Evolutionary conservation across 148 eudicot genomes (phyloP).

Genomic region (Euryodendron excelsum): DNA sequence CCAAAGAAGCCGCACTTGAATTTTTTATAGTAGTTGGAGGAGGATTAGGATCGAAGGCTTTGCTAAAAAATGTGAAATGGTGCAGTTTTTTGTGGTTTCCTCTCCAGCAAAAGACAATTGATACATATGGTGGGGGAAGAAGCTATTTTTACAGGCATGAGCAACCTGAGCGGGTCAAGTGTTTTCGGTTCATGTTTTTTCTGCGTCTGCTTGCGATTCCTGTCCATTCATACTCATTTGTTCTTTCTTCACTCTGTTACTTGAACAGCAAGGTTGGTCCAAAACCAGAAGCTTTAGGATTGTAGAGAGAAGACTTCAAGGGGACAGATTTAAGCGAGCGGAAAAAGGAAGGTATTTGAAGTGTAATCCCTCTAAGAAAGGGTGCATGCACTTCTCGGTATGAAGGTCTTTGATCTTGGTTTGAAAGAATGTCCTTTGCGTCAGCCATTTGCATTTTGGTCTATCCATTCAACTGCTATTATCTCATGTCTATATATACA

Average conservation of each 20-base stretch:
- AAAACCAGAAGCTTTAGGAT: neutral
- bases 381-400: neutral
- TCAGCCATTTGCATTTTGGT: neutral
- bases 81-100: neutral
- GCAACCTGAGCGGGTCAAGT: neutral
- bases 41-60: constrained; percentile 5
- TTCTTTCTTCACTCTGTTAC: neutral
- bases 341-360: neutral
- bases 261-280: neutral
- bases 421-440: neutral
- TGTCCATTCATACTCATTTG: neutral
- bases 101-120: neutral
- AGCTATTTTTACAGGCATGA: neutral
- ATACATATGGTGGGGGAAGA: neutral
- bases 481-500: neutral
- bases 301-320: neutral
- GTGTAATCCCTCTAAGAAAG: neutral
- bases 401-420: constrained; percentile 1
- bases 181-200: constrained; percentile 11
- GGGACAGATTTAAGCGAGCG: neutral
- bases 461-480: neutral
- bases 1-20: constrained; percentile 38
- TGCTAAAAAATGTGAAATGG: neutral
- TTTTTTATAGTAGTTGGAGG: neutral
- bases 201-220: neutral